Base-by-base conservation (phyloP, 331 rosid genomes). In the Rhamnella rubrinervis region DNA sequence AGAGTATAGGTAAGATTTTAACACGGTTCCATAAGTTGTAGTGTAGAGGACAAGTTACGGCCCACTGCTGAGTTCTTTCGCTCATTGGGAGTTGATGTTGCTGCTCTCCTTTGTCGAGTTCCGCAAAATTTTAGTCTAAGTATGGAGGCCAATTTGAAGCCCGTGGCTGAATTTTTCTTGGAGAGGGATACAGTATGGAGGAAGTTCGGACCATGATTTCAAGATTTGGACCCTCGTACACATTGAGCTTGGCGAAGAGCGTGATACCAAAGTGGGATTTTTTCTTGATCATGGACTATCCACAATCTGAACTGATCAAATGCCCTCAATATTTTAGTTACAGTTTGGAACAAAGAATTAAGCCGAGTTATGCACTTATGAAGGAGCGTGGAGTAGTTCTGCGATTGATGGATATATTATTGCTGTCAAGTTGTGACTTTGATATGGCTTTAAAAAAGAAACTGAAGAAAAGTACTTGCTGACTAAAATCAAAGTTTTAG, bases 81-180 rank as follows among this genome's bases (percentile, higher is more conserved):
- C 61, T 87, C 97, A 5, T 70, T 93, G 49, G 96, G 97, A 15
- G 96, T 87, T 71, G 89, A 91, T 78, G 91, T 87, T 63, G 84
- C 83, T 70, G 59, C 69, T 71, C 95, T 93, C 71, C 78, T 93
- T 50, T 66, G 75, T 63, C 78, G 86, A 41, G 86, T 87, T 60
- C 97, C 97, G 15, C 90, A 88, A 39, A 82, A 75, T 63, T 91
- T 91, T 51, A 95, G 97, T 62, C 95, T 91, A 52, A 91, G 98
- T 69, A 81, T 93, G 31, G 92, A 93, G 69, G 86, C 83, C 16
- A 85, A 85, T 77, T 77, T 93, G 78, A 93, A 84, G 78, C 97
- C 97, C 0, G 85, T 88, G 55, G 88, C 97, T 17, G 76, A 83
- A 35, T 93, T 87, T 80, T 91, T 93, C 85, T 73, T 23, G 23